A percentile compares a stretch with the other conserved stretches of the same genome.
These are phyloP conservation scores for Tolypocladium guangdongense DNA, from an alignment of 2,329 filamentous ascomycete genomes.

Conservation along the genomic window DNA sequence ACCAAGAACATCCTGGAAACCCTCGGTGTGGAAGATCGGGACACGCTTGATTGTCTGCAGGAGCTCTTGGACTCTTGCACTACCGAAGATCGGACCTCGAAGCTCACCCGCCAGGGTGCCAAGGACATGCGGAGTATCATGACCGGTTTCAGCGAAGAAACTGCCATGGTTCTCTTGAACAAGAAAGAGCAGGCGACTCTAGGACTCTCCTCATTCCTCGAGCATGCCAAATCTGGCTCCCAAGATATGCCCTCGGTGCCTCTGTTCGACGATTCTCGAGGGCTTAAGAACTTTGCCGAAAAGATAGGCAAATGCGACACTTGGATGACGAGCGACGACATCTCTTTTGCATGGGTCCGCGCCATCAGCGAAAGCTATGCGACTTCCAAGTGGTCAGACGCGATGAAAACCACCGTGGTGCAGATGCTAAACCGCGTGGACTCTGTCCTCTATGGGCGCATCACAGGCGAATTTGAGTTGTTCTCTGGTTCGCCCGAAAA, in stretches of 20 bases:
- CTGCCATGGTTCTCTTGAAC: conserved; percentile 38
- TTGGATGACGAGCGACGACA: conserved; percentile 45
- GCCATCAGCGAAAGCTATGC: conserved; percentile 39
- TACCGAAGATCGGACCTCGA: conserved; percentile 37
- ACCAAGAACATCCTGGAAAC: conserved; percentile 44
- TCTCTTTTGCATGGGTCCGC: conserved; percentile 48
- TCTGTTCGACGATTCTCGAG: conserved; percentile 40
- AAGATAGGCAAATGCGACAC: conserved; percentile 28
- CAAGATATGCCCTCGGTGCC: conserved; percentile 36
- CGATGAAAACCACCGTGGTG: conserved; percentile 44
- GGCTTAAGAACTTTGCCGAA: conserved; percentile 40
- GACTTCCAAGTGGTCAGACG: conserved; percentile 45
- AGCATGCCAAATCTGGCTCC: conserved; percentile 47
- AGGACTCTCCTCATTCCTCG: conserved; percentile 50
- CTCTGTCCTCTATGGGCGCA: conserved; percentile 36
- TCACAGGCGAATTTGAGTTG: conserved; percentile 30
- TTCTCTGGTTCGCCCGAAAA: conserved; percentile 11
- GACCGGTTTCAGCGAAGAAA: conserved; percentile 41
- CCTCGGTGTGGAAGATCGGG: conserved; percentile 40
- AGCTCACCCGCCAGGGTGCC: conserved; percentile 34
- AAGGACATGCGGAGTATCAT: conserved; percentile 38
- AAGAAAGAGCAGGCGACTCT: conserved; percentile 41
- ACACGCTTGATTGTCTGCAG: conserved; percentile 31
- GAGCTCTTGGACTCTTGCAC: conserved; percentile 42
- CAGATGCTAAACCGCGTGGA: conserved; percentile 46